phyloP scores from a whole-genome alignment of 2,329 filamentous ascomycete genomes.

The Hypoxylon sp. region DNA sequence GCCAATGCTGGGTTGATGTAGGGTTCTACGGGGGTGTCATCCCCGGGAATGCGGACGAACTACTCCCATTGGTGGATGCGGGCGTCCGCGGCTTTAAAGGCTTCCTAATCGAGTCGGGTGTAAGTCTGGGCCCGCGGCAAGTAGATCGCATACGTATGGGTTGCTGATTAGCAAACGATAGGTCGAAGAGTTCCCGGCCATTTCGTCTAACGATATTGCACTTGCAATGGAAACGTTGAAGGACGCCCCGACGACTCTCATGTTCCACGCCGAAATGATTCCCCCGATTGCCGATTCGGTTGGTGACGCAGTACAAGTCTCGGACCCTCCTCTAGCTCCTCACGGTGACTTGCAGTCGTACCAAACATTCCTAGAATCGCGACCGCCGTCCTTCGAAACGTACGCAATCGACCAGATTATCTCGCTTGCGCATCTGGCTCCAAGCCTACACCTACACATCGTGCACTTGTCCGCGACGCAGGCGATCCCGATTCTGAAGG shows the following conservation, averaged over 20 bases:
- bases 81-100: slow-evolving; percentile 98
- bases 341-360: slow-evolving; percentile 83
- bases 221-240: slow-evolving; percentile 86
- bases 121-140: slow-evolving; percentile 63
- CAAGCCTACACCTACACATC: slow-evolving; percentile 88
- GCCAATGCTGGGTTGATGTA: slow-evolving; percentile 98
- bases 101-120: slow-evolving; percentile 96
- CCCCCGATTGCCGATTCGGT: slow-evolving; percentile 87
- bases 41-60: slow-evolving; percentile 85
- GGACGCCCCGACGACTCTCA: slow-evolving; percentile 87
- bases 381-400: slow-evolving; percentile 90
- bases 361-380: slow-evolving; percentile 90
- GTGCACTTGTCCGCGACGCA: slow-evolving; percentile 93
- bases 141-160: slow-evolving; percentile 37
- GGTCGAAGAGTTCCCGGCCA: slow-evolving; percentile 96
- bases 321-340: slow-evolving; percentile 78
- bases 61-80: slow-evolving; percentile 84
- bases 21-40: slow-evolving; percentile 97
- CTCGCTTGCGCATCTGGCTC: slow-evolving; percentile 83
- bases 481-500: slow-evolving; percentile 84
- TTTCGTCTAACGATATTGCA: slow-evolving; percentile 83
- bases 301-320: slow-evolving; percentile 80
- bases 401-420: slow-evolving; percentile 91
- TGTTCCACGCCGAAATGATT: slow-evolving; percentile 99
- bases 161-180: slow-evolving; percentile 55